Evolutionary conservation across 2,329 filamentous ascomycete genomes (phyloP).

Genomic region (Penicillium brevicompactum): DNA sequence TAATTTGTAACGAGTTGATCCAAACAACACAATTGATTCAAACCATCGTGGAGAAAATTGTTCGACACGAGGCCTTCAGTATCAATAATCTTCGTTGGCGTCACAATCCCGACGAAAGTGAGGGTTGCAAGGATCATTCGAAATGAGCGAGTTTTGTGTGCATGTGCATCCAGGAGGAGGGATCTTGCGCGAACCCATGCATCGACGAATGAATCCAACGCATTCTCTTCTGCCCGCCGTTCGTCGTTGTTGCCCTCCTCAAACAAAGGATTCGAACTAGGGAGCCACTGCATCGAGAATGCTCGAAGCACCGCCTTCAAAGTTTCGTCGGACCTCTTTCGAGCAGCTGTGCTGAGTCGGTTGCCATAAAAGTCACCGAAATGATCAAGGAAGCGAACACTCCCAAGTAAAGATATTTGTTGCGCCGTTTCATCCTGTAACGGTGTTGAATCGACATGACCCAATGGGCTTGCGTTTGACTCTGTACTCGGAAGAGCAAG

Average conservation of each 20-base stretch:
- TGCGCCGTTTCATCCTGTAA: neutral
- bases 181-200: conserved; percentile 19
- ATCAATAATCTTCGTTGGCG: conserved; percentile 9
- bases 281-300: conserved; percentile 25
- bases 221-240: neutral
- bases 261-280: neutral
- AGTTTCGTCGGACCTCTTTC: conserved; percentile 19
- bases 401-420: conserved; percentile 20
- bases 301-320: conserved; percentile 20
- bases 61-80: neutral
- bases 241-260: neutral
- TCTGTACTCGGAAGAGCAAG: neutral
- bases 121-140: conserved; percentile 21
- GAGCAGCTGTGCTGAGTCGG: conserved; percentile 6
- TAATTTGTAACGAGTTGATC: conserved; percentile 20
- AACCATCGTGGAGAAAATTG: conserved; percentile 17
- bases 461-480: neutral
- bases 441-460: neutral
- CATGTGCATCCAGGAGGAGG: conserved; percentile 4
- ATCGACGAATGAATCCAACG: conserved; percentile 17
- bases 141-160: conserved; percentile 20
- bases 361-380: conserved; percentile 27
- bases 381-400: conserved; percentile 27
- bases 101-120: conserved; percentile 25
- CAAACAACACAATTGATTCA: conserved; percentile 17